Base-by-base conservation (phyloP, 164 flowering plant species). In the Piper longum region DNA sequence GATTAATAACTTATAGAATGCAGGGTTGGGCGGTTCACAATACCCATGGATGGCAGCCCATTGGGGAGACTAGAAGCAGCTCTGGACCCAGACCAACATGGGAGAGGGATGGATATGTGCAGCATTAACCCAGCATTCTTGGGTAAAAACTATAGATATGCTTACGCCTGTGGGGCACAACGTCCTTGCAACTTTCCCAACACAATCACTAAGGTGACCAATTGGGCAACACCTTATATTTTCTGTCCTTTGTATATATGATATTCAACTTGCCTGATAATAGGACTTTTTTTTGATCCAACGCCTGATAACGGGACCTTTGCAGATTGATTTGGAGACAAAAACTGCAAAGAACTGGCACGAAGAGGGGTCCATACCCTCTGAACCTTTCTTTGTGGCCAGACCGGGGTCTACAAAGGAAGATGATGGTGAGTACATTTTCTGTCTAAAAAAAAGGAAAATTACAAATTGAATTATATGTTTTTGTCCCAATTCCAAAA, bases 141-240 rank as follows among this genome's bases (percentile, higher is more conserved):
- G 58, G 99, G 97, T 62, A 77, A 77, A 70, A 76, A 81, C 57
- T 93, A 93, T 66, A 75, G 99, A 74, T 93, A 85, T 70, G 89
- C 89, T 45, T 90, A 93, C 71, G 97, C 97, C 44, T 88, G 93
- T 71, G 99, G 99, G 8, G 99, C 97, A 8, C 67, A 74, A 48
- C 86, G 99, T 56, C 99, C 99, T 12, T 90, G 97, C 69, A 83
- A 93, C 71, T 93, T 93, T 75, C 97, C 96, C 70, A 93, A 93
- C 80, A 84, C 99, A 64, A 76, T 93, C 74, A 88, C 97, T 26
- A 93, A 93, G 87, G 99, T 87, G 77, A 12, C 4, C 17, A 56
- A 56, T 9, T 51, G 11, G 11, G 1, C 54, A 51, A 51, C 11
- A 51, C 54, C 54, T 8, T 51, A 51, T 51, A 9, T 9, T 51